These are phyloP conservation scores for Arthromyces matolae DNA, from an alignment of 768 basidiomycete genomes.

Conservation along the genomic window DNA sequence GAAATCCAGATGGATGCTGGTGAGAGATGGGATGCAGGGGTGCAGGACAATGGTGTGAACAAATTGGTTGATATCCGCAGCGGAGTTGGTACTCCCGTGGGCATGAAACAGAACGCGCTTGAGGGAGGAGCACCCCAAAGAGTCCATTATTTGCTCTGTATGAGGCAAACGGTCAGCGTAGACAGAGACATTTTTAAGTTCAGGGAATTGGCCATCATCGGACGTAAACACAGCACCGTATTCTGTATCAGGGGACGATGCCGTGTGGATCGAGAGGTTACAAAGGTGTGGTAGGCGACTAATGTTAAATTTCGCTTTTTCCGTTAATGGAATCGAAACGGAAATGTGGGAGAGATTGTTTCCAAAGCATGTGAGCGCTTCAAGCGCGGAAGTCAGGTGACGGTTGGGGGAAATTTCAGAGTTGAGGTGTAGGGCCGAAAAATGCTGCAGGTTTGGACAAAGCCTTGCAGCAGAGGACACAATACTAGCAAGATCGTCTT, in stretches of 20 bases:
- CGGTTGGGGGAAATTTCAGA: not conserved
- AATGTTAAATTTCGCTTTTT: not conserved
- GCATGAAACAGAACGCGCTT: not conserved
- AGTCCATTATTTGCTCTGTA: not conserved
- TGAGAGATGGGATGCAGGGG: not conserved
- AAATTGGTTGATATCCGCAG: not conserved
- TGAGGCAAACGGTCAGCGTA: not conserved
- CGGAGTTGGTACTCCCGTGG: not conserved
- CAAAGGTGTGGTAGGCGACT: not conserved
- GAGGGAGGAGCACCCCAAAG: not conserved
- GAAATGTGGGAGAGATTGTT: not conserved
- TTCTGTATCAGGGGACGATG: not conserved
- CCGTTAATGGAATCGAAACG: not conserved
- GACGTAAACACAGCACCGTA: not conserved
- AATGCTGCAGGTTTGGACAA: not conserved
- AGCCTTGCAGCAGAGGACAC: not conserved
- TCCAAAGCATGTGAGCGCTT: not conserved
- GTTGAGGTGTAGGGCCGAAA: not conserved
- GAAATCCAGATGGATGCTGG: not conserved
- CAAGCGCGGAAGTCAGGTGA: not conserved
- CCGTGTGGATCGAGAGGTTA: not conserved
- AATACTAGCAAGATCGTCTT: not conserved
- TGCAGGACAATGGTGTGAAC: not conserved
- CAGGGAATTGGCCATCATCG: not conserved
- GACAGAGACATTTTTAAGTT: not conserved